Percentiles rank a stretch among this genome's conserved stretches.
Conservation (phyloP, 129 eudicot species). For the Arctium lappa region DNA sequence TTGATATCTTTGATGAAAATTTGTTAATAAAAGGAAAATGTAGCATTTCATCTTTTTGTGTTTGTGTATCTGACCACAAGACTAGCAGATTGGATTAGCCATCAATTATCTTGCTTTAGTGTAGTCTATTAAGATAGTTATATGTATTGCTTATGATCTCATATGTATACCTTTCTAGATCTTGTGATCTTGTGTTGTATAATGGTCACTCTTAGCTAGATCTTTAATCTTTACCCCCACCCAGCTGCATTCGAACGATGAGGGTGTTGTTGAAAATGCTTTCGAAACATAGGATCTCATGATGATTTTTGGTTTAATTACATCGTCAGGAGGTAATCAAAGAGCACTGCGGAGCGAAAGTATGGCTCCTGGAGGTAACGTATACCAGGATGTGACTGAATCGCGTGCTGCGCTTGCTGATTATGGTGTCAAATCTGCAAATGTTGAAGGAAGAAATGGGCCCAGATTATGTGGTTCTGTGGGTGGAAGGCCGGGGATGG, state of each 20-base stretch:
- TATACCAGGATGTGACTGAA: slow-evolving; percentile 37
- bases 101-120: slow-evolving; percentile 7
- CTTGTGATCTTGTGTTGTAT: neutral
- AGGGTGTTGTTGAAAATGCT: neutral
- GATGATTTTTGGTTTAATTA: neutral
- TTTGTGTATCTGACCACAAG: neutral
- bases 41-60: neutral
- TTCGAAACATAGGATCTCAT: neutral
- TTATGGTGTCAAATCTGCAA: slow-evolving; percentile 36
- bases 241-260: neutral
- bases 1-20: neutral
- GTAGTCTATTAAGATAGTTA: neutral
- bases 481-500: slow-evolving; percentile 34
- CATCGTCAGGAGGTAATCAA: slow-evolving; percentile 20
- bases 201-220: neutral
- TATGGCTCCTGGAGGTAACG: slow-evolving; percentile 63
- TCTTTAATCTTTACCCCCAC: neutral
- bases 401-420: slow-evolving; percentile 32
- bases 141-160: neutral
- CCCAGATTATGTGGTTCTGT: slow-evolving; percentile 29
- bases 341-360: neutral
- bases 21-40: neutral
- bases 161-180: neutral
- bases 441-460: slow-evolving; percentile 30
- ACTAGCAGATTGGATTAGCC: neutral